phyloP scores from a whole-genome alignment of 1,139 yeast species.

The Kodamaea arcana region DNA sequence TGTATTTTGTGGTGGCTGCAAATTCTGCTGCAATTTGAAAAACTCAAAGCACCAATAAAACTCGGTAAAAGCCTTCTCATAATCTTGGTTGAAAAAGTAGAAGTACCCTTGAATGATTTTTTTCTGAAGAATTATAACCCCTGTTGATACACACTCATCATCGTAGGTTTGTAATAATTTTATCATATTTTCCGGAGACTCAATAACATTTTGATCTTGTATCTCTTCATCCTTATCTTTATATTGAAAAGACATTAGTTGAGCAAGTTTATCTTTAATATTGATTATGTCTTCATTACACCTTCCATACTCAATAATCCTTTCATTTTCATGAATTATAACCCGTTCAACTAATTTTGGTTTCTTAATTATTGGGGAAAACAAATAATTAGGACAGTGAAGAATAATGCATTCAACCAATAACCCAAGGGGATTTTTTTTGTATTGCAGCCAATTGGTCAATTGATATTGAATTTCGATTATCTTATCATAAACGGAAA shows the following conservation, averaged over 20 bases:
- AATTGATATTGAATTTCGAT: not conserved
- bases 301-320: too few relatives aligned
- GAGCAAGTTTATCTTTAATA: too few relatives aligned
- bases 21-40: slow-evolving; percentile 11
- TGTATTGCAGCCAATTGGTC: not conserved
- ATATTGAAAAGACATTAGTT: too few relatives aligned
- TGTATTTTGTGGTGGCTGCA: slow-evolving; percentile 1
- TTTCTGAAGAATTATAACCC: too few relatives aligned
- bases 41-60: slow-evolving; percentile 22
- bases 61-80: slow-evolving; percentile 8
- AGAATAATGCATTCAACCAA: slow-evolving; percentile 15
- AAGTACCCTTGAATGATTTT: slow-evolving; percentile 17
- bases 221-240: too few relatives aligned
- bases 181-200: too few relatives aligned
- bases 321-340: slow-evolving; percentile 12
- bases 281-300: too few relatives aligned
- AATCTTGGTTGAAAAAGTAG: slow-evolving; percentile 8
- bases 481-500: slow-evolving; percentile 1
- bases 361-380: slow-evolving; percentile 11
- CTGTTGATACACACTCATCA: too few relatives aligned
- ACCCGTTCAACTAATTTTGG: slow-evolving; percentile 4
- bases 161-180: too few relatives aligned
- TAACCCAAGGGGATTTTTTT: slow-evolving; percentile 4
- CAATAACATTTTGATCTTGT: too few relatives aligned
- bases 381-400: slow-evolving; percentile 22